Conservation (phyloP, 495 filamentous ascomycete species). For the Podospora appendiculata region DNA sequence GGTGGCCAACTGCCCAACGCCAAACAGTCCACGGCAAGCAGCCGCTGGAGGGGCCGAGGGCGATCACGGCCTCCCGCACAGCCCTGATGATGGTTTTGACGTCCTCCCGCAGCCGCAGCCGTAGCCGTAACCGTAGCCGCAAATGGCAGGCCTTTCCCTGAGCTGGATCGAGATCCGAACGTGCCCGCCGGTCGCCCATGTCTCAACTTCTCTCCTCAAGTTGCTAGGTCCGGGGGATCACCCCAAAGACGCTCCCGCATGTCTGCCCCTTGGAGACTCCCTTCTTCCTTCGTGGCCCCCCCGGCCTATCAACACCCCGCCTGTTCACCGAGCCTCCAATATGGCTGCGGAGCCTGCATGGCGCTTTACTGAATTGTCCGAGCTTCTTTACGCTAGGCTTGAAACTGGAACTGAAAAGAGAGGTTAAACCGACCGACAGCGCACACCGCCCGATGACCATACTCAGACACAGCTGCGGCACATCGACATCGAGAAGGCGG, state of each 20-base stretch:
- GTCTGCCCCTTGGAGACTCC: slow-evolving; percentile 8
- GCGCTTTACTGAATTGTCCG: slow-evolving; percentile 14
- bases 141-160: background rate
- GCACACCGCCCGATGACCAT: slow-evolving; percentile 17
- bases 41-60: no score
- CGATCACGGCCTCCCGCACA: no score
- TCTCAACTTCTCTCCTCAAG: background rate
- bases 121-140: background rate
- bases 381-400: slow-evolving; percentile 3
- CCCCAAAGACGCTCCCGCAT: no score
- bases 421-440: background rate
- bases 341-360: background rate
- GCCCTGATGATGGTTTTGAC: no score
- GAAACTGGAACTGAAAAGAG: background rate
- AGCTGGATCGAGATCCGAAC: background rate
- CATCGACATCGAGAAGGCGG: background rate
- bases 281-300: background rate
- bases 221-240: no score
- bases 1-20: no score
- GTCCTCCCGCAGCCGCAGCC: no score
- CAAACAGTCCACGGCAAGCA: no score
- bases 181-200: background rate
- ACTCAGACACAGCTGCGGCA: no score
- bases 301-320: slow-evolving; percentile 3
- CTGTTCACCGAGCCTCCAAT: no score